A percentile compares a stretch with the other conserved stretches of the same genome.
These are phyloP conservation scores for Leishmania braziliensis DNA, from an alignment of 208 protist species.

Conservation along the genomic window DNA sequence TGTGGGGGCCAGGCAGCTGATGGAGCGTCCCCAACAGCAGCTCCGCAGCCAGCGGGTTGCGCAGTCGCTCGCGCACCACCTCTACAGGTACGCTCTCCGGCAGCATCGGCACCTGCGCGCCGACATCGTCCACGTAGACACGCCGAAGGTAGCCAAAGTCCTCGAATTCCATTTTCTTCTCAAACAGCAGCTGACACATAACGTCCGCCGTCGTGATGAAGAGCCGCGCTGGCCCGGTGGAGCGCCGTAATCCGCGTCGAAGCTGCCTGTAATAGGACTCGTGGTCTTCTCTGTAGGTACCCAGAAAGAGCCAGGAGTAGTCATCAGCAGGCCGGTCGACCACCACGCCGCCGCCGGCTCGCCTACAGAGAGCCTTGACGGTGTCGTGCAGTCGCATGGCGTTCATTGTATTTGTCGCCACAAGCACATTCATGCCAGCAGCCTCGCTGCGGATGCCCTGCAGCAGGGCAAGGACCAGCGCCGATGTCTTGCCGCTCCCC, in stretches of 20 bases:
- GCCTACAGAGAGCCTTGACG: conserved; percentile 51
- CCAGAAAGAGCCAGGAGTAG: conserved; percentile 73
- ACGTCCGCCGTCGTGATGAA: conserved; percentile 86
- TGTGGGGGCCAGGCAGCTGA: conserved; percentile 79
- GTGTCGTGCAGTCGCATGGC: conserved; percentile 67
- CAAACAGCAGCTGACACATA: conserved; percentile 80
- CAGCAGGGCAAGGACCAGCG: conserved; percentile 73
- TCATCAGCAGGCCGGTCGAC: conserved; percentile 67
- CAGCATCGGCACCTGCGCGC: conserved; percentile 68
- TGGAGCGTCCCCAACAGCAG: conserved; percentile 84
- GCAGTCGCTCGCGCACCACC: conserved; percentile 60
- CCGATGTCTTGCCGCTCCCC: conserved; percentile 79
- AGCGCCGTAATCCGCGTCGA: conserved; percentile 33
- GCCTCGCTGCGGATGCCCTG: conserved; percentile 71
- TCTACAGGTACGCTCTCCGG: conserved; percentile 46
- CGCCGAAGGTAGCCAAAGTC: conserved; percentile 84
- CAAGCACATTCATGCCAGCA: conserved; percentile 75
- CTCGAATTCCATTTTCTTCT: conserved; percentile 88
- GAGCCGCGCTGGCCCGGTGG: conserved; percentile 54
- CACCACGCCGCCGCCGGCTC: conserved; percentile 43
- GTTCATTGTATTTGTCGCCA: conserved; percentile 63
- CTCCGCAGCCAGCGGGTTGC: conserved; percentile 75
- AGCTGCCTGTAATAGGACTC: conserved; percentile 56
- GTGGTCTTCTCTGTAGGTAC: conserved; percentile 56
- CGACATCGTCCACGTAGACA: conserved; percentile 85